Base-by-base conservation (phyloP, 2,329 filamentous ascomycete genomes). In the Fusarium caatingaense region DNA sequence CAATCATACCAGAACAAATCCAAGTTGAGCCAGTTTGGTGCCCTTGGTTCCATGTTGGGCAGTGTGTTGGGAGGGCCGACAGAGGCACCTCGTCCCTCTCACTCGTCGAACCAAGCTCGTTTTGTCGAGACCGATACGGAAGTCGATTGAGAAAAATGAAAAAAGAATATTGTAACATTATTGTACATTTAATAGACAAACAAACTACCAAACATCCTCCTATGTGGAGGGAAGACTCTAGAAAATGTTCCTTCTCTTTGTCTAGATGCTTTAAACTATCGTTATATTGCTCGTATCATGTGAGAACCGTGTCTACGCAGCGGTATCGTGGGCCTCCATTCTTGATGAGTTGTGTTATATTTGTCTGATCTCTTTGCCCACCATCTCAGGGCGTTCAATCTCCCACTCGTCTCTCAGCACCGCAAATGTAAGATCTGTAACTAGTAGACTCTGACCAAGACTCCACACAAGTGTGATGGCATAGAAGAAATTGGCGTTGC, bases 381-480 rank as follows among this genome's bases (percentile, higher is more conserved):
- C 90, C 87, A 96, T 91, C 74, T 97, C 95, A 1, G 96, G 96
- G 70, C 95, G 84, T 77, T 98, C 93, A 8, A 93, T 88, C 79
- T 99, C 96, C 91, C 94, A 94, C 80, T 99, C 96, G 75, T 99
- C 96, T 63, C 96, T 85, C 66, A 99, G 83, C 8, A 94, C 89
- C 0, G 96, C 94, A 81, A 97, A 98, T 4, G 97, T 85, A 56
- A 93, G 86, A 78, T 99, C 96, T 13, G 93, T 93, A 9, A 98
- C 88, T 30, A 99, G 83, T 67, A 99, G 85, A 40, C 94, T 94
- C 72, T 97, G 86, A 0, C 93, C 96, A 25, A 99, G 80, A 77
- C 93, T 97, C 96, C 96, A 99, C 1, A 99, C 96, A n/a, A 99
- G 83, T 0, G 96, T 99, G 75, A 99, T 98, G 71, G 96, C 96